Percentiles rank a stretch among this genome's conserved stretches.
These are phyloP conservation scores for Alternaria dauci DNA, from an alignment of 2,329 filamentous ascomycete species.

Conservation along the genomic window DNA sequence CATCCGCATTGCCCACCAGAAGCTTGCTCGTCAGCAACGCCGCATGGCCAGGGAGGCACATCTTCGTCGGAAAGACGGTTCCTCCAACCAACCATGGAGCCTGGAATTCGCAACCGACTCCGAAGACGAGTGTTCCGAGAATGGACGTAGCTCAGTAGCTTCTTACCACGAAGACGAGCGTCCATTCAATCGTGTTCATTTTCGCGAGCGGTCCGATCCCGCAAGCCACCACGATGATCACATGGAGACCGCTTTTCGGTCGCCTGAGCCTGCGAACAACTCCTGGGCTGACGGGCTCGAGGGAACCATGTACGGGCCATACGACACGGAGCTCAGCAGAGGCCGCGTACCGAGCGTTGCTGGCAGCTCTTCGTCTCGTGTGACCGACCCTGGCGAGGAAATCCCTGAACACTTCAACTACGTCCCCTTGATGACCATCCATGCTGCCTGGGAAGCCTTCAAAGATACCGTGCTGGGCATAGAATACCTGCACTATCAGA, in stretches of 20 bases:
- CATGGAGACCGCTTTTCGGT: constrained; percentile 49
- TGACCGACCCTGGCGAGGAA: constrained; percentile 57
- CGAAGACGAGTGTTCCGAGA: constrained; percentile 57
- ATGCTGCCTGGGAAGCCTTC: constrained; percentile 83
- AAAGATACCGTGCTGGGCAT: constrained; percentile 91
- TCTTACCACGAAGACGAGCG: constrained; percentile 33
- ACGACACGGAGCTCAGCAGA: constrained; percentile 66
- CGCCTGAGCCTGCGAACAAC: constrained; percentile 30
- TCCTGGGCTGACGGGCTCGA: constrained; percentile 66
- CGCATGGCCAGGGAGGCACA: constrained; percentile 49
- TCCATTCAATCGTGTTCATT: constrained; percentile 27
- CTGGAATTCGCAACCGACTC: constrained; percentile 76
- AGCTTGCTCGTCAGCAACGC: constrained; percentile 56
- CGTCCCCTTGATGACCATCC: constrained; percentile 89
- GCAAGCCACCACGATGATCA: constrained; percentile 31
- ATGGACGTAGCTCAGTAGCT: constrained; percentile 36
- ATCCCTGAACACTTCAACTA: constrained; percentile 90
- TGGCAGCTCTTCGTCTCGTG: constrained; percentile 72
- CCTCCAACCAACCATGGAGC: constrained; percentile 77
- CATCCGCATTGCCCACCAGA: constrained; percentile 43
- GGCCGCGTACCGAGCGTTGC: constrained; percentile 81
- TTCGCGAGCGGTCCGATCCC: constrained; percentile 32
- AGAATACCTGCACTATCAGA: constrained; percentile 77
- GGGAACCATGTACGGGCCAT: constrained; percentile 79
- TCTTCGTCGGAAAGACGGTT: constrained; percentile 37